Evolutionary conservation across 352 stramenopile genomes (phyloP).

Genomic region (Phytophthora capsici): DNA sequence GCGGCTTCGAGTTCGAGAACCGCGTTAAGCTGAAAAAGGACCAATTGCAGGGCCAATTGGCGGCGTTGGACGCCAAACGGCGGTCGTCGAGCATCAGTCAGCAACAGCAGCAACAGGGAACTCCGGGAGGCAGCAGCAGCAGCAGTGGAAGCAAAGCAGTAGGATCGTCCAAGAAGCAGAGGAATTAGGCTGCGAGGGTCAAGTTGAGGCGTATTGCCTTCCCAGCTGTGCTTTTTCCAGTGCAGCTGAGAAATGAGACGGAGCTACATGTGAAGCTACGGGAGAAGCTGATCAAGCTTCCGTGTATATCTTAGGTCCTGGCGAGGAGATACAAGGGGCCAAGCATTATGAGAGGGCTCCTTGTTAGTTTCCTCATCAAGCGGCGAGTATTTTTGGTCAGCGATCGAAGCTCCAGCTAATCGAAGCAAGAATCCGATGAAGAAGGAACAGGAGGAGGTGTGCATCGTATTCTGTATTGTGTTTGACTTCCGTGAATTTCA

Average conservation of each 20-base stretch:
- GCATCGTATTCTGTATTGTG: conserved; percentile 36
- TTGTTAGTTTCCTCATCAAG: conserved; percentile 22
- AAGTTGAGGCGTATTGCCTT: conserved; percentile 19
- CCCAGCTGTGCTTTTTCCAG: conserved; percentile 8
- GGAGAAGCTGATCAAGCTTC: conserved; percentile 23
- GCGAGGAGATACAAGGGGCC: conserved; percentile 6
- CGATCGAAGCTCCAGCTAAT: conserved; percentile 27
- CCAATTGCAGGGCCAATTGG: conserved; percentile 85
- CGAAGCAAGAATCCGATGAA: conserved; percentile 32
- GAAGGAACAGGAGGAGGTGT: conserved; percentile 21
- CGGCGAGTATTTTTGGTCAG: conserved; percentile 18
- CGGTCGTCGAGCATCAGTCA: conserved; percentile 47
- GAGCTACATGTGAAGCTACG: conserved; percentile 19
- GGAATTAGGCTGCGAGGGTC: conserved; percentile 45
- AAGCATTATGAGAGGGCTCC: conserved; percentile 13
- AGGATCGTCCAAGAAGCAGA: conserved; percentile 67
- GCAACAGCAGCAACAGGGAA: conserved; percentile 40
- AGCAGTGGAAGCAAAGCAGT: conserved; percentile 53
- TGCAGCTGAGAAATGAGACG: conserved; percentile 1
- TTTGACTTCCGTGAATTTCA: conserved; percentile 2
- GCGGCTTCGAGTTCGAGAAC: conserved; percentile 91
- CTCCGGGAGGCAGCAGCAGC: conserved; percentile 26
- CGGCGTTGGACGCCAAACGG: conserved; percentile 80
- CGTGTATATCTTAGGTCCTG: conserved; percentile 26
- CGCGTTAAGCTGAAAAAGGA: conserved; percentile 91